Evolutionary conservation across 768 basidiomycete species (phyloP).

Genomic region (Calocera cornea): DNA sequence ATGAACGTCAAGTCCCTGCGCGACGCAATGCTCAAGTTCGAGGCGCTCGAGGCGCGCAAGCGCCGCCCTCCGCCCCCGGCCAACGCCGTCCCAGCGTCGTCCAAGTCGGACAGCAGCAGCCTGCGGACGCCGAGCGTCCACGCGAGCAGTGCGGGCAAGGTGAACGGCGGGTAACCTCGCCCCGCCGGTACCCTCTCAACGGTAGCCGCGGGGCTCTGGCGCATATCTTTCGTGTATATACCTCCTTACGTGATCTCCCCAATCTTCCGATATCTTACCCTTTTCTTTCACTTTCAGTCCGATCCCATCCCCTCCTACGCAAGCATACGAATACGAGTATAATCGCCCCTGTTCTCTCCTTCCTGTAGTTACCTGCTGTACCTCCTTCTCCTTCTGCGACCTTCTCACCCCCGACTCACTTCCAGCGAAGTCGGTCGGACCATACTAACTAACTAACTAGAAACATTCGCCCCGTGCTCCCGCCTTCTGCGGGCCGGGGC

Average conservation of each 20-base stretch:
- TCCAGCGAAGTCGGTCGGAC: too few species aligned
- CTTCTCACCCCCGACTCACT: too few species aligned
- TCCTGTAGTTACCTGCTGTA: neutral
- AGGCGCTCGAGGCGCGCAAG: conserved; percentile 41
- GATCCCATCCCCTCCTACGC: neutral
- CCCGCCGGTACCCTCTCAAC: neutral
- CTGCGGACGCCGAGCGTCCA: neutral
- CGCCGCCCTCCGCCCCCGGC: conserved; percentile 4
- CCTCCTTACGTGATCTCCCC: neutral
- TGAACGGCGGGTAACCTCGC: neutral
- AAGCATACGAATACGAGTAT: neutral
- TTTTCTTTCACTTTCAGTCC: neutral
- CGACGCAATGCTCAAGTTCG: conserved; percentile 70
- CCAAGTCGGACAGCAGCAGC: neutral
- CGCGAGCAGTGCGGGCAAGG: neutral
- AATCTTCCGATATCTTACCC: neutral
- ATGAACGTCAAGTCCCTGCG: conserved; percentile 80
- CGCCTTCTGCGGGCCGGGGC: too few species aligned
- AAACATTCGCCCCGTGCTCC: too few species aligned
- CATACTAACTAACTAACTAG: too few species aligned
- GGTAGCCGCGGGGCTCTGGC: too few species aligned
- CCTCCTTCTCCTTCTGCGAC: too few species aligned
- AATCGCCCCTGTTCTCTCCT: neutral
- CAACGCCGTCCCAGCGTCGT: neutral
- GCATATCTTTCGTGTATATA: neutral